Base-by-base conservation (phyloP, 805 yeast genomes). In the Candida ipomoeae region DNA sequence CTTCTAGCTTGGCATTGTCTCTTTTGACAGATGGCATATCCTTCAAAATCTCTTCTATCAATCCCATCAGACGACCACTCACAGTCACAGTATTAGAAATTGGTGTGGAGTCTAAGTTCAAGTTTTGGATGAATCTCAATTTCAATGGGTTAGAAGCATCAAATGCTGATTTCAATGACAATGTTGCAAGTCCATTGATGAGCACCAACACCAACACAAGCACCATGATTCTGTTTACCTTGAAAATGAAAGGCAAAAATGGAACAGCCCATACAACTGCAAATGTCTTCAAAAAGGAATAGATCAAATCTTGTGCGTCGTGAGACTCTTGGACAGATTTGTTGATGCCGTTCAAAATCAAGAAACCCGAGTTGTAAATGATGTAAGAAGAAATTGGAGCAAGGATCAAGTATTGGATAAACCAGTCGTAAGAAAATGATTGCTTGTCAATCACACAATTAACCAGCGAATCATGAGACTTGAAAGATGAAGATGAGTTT, bases 351-450 rank as follows among this genome's bases (percentile, higher is more conserved):
- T 82, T 83, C 33, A 88, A 62, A 1, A 83, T 59, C 51, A 87
- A 65, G 51, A 74, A 78, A 5, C 85, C 84, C 35, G 76, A 66
- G 49, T 79, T 77, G 57, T 80, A 77, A n/a, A 83, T 61, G 34
- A 84, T 60, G 33, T 78, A 74, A 2, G 83, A 69, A 1, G 85
- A 69, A 13, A 85, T 47, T 2, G 97, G 96, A 13, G 85, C 88
- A 15, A 85, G 63, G 1, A 83, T 54, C 32, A 87, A 56, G 59
- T 80, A 89, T 64, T 90, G 96, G 15, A 88, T 55, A 14, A 84
- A 75, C 96, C 97, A 90, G 59, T 86, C 96, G 61, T 85, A 88
- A 38, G 84, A 78, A 43, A 79, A 76, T 4, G 82, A 78, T 45
- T 70, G 73, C 36, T 66, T 50, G 38, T 58, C 63, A 1, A 62